phyloP scores from a whole-genome alignment of 768 basidiomycete species.

The Amylocystis lapponica region DNA sequence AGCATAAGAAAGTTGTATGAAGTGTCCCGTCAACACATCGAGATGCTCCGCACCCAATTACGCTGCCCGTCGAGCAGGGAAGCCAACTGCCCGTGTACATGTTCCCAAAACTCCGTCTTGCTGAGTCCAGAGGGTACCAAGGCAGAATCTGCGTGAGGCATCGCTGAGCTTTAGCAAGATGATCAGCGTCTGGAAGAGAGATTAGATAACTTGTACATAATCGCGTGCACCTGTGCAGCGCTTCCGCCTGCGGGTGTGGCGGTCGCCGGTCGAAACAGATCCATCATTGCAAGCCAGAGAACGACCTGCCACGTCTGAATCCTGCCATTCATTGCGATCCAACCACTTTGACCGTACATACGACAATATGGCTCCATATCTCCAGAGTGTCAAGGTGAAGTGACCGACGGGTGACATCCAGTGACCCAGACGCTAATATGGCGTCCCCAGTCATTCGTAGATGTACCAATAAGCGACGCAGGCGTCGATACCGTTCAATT shows the following conservation, averaged over 20 bases:
- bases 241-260: too few relatives aligned
- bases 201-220: conserved; percentile 13
- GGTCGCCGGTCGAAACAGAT: too few relatives aligned
- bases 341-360: background rate
- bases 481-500: conserved; percentile 88
- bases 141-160: conserved; percentile 84
- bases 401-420: background rate
- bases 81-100: conserved; percentile 61
- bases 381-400: conserved; percentile 58
- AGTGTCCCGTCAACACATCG: background rate
- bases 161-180: conserved; percentile 20
- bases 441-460: conserved; percentile 74
- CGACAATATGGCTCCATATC: conserved; percentile 63
- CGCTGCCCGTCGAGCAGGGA: conserved; percentile 59
- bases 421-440: background rate
- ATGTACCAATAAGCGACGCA: conserved; percentile 78
- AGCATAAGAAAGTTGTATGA: background rate
- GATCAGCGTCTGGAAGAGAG: conserved; percentile 1
- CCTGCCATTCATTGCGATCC: background rate
- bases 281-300: background rate
- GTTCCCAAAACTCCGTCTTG: conserved; percentile 77
- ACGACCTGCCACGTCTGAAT: too few relatives aligned
- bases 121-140: conserved; percentile 64
- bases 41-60: conserved; percentile 58
- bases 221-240: too few relatives aligned